phyloP scores from a whole-genome alignment of 257 asterid genomes.

The Gentiana macrophylla region DNA sequence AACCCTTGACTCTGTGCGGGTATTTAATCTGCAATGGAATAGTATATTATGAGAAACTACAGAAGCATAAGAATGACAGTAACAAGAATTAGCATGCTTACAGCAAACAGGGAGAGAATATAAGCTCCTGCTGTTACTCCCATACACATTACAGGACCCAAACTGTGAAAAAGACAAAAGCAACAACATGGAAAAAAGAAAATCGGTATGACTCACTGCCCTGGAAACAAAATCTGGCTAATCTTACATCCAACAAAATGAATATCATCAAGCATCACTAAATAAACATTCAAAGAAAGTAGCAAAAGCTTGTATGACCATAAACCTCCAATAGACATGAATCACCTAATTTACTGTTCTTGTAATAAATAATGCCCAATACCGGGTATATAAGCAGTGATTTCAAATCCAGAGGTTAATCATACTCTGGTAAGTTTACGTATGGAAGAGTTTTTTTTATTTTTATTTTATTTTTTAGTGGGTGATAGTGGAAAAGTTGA shows the following conservation, averaged over 20 bases:
- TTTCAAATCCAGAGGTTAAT: no score
- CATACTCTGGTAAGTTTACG: no score
- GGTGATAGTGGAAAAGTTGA: no score
- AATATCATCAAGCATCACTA: neutral
- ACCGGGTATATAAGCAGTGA: no score
- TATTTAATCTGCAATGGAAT: constrained; percentile 53
- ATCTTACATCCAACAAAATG: neutral
- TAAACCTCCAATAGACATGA: no score
- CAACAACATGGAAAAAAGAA: constrained; percentile 3
- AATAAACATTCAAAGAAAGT: no score
- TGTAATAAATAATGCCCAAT: no score
- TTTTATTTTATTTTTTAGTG: no score
- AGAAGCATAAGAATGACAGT: neutral
- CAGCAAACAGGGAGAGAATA: constrained; percentile 83
- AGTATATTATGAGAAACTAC: constrained; percentile 9
- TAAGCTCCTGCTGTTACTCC: constrained; percentile 98
- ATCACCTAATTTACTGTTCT: no score
- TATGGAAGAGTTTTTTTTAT: no score
- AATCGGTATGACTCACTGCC: constrained; percentile 3
- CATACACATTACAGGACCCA: constrained; percentile 89
- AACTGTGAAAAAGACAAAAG: constrained; percentile 27
- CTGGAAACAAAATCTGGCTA: neutral
- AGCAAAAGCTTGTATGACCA: no score
- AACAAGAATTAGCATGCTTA: constrained; percentile 20
- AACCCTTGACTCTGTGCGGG: constrained; percentile 66